phyloP scores from a whole-genome alignment of 352 stramenopile genomes.

The Globisporangium paroecandrum region DNA sequence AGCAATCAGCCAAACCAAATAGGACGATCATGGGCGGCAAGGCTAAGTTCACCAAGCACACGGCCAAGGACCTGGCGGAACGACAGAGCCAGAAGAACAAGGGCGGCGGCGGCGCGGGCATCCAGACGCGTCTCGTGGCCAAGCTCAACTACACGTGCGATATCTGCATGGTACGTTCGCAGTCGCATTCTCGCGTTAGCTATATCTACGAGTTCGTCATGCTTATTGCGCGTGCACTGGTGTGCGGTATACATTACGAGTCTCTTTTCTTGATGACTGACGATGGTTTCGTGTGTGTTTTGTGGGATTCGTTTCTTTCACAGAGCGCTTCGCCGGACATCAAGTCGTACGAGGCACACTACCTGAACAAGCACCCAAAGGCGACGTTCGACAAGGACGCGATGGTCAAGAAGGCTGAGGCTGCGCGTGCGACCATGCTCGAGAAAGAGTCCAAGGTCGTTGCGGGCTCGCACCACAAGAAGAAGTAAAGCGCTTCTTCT shows the following conservation, averaged over 20 bases:
- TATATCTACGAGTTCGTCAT: neutral
- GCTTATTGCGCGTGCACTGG: neutral
- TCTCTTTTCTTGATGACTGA: neutral
- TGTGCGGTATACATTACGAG: neutral
- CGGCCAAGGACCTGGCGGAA: constrained; percentile 55
- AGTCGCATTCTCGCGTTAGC: too few species aligned
- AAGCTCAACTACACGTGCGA: constrained; percentile 73
- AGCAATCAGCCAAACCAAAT: constrained; percentile 2
- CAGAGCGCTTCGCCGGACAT: constrained; percentile 60
- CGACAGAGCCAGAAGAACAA: constrained; percentile 53
- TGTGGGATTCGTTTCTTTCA: neutral
- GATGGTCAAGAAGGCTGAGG: constrained; percentile 51
- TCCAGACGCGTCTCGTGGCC: constrained; percentile 29
- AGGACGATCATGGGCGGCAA: constrained; percentile 53
- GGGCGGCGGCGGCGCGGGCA: constrained; percentile 46
- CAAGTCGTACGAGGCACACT: constrained; percentile 60
- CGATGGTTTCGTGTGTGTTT: neutral
- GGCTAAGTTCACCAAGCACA: constrained; percentile 79
- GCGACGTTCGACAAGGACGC: constrained; percentile 44
- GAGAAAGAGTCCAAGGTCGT: constrained; percentile 25
- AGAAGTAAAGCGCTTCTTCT: constrained; percentile 19
- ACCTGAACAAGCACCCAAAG: constrained; percentile 60
- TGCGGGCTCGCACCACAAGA: constrained; percentile 52
- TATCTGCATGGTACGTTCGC: constrained; percentile 53
- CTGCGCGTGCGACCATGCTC: constrained; percentile 29